phyloP scores from a whole-genome alignment of 805 yeast genomes.

The Kodamaea kaohsiungensis region DNA sequence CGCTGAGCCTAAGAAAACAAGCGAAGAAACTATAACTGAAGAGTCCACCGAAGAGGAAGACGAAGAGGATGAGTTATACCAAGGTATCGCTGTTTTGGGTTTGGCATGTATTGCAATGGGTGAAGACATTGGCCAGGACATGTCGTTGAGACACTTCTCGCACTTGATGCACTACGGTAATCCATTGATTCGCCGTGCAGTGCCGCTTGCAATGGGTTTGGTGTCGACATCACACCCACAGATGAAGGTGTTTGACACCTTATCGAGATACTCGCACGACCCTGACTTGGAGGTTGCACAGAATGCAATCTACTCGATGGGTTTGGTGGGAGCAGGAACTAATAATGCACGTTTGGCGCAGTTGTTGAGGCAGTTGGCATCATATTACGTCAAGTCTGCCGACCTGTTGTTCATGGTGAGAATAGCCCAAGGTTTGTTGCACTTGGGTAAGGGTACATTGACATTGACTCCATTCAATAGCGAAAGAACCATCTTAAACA shows the following conservation, averaged over 20 bases:
- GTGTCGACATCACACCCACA: constrained; percentile 92
- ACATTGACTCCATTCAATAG: constrained; percentile 86
- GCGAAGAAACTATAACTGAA: constrained; percentile 24
- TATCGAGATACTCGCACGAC: constrained; percentile 95
- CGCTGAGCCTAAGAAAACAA: constrained; percentile 29
- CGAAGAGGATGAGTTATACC: constrained; percentile 59
- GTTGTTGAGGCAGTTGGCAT: constrained; percentile 89
- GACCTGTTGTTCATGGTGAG: constrained; percentile 91
- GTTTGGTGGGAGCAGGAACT: constrained; percentile 97
- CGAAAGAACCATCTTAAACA: constrained; percentile 83
- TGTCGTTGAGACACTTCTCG: constrained; percentile 95
- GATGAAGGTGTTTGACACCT: constrained; percentile 94
- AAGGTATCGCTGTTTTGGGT: constrained; percentile 92
- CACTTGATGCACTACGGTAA: constrained; percentile 98
- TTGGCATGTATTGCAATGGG: constrained; percentile 95
- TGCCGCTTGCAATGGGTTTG: constrained; percentile 97
- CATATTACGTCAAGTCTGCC: constrained; percentile 86
- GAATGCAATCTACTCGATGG: constrained; percentile 96
- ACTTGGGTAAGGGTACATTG: constrained; percentile 94
- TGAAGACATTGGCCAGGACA: constrained; percentile 96
- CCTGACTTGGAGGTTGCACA: constrained; percentile 91
- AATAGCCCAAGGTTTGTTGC: constrained; percentile 91
- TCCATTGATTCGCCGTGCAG: constrained; percentile 85
- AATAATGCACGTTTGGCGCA: constrained; percentile 98
- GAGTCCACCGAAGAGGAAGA: constrained; percentile 24